Percentiles rank a stretch among this genome's conserved stretches.
Conservation (phyloP, 495 filamentous ascomycete genomes). For the Margaritispora aquatica region DNA sequence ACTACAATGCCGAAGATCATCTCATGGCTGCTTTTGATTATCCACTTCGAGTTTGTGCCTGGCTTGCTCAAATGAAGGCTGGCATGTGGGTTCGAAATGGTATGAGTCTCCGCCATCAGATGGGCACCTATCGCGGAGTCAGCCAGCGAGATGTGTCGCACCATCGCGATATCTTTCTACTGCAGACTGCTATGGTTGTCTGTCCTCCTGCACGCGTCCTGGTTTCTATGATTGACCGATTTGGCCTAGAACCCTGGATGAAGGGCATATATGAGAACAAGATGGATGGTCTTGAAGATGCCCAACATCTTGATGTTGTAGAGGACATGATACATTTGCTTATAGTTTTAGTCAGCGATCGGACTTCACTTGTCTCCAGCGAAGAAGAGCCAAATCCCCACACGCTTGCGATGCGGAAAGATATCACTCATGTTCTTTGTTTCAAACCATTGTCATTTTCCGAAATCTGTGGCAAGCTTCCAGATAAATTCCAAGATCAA, state of each 20-base stretch:
- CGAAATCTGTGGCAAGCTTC: conserved; percentile 71
- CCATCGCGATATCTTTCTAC: conserved; percentile 88
- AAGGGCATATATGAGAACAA: conserved; percentile 68
- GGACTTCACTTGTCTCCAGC: conserved; percentile 67
- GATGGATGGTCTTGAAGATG: conserved; percentile 63
- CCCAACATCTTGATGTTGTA: conserved; percentile 81
- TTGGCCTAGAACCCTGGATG: conserved; percentile 86
- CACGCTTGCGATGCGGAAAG: conserved; percentile 68
- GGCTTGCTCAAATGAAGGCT: conserved; percentile 96
- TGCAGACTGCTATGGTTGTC: conserved; percentile 84
- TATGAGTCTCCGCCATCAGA: conserved; percentile 89
- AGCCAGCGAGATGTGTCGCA: conserved; percentile 84
- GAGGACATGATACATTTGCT: conserved; percentile 95
- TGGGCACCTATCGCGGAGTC: conserved; percentile 84
- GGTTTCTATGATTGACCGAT: conserved; percentile 85
- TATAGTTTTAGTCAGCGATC: conserved; percentile 84
- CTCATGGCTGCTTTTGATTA: conserved; percentile 88
- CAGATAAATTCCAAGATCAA: conserved; percentile 78
- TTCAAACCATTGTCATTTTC: conserved; percentile 95
- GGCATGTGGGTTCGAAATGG: conserved; percentile 99
- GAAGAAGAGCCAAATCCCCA: conserved; percentile 61
- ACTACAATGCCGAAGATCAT: conserved; percentile 63
- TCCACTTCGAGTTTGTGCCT: conserved; percentile 86
- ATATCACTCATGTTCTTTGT: conserved; percentile 90
- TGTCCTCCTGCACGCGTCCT: conserved; percentile 81